Evolutionary conservation across 176 grass and related monocot genomes (phyloP).

Genomic region (Juncus inflexus): DNA sequence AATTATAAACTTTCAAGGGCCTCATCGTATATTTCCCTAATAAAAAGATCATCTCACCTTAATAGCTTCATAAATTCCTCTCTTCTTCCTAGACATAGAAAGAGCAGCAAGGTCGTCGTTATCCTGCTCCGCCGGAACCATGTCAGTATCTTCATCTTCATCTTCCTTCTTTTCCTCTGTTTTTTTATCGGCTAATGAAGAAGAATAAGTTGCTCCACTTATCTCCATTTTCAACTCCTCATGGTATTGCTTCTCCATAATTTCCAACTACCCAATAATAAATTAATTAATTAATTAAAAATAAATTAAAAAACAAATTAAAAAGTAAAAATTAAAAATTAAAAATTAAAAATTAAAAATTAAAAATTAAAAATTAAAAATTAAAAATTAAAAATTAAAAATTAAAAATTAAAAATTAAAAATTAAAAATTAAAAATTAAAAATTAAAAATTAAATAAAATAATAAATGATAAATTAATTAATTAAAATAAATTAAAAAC

Average conservation of each 20-base stretch:
- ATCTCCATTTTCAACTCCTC: slow-evolving; percentile 88
- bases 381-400: not conserved
- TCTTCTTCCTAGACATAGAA: slow-evolving; percentile 61
- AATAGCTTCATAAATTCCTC: slow-evolving; percentile 66
- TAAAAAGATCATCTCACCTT: slow-evolving; percentile 40
- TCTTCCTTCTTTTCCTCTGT: slow-evolving; percentile 28
- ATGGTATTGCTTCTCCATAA: slow-evolving; percentile 80
- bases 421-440: not conserved
- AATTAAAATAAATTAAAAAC: too few relatives aligned
- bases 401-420: slow-evolving; percentile 1
- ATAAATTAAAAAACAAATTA: slow-evolving; percentile 6
- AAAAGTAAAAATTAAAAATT: not conserved
- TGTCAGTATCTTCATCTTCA: slow-evolving; percentile 29
- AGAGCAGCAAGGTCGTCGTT: slow-evolving; percentile 35
- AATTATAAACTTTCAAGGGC: slow-evolving; percentile 1
- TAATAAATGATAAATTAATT: too few relatives aligned
- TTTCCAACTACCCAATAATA: slow-evolving; percentile 51
- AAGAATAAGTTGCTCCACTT: slow-evolving; percentile 52
- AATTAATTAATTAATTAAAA: not conserved
- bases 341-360: not conserved
- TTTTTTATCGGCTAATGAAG: slow-evolving; percentile 47
- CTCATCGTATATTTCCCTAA: not conserved
- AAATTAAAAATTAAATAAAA: not conserved
- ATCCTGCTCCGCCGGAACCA: slow-evolving; percentile 18
- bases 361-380: not conserved